Evolutionary conservation across 306 rosid species (phyloP), one percentile per base, ranked within the genome.

Genomic region (Erythrophleum fordii): DNA sequence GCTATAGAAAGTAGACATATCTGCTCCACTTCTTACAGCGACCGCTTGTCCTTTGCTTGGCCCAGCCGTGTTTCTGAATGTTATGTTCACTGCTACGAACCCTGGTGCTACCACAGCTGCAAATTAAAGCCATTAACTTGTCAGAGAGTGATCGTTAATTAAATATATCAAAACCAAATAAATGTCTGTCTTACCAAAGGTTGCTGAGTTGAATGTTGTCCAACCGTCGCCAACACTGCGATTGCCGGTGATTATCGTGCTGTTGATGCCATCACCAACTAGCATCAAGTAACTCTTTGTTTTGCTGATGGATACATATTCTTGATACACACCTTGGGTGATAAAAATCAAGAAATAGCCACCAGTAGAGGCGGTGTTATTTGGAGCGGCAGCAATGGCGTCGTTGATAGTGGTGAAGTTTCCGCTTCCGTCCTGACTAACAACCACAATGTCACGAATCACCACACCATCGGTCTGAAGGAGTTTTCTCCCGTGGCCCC

Each of bases 141-240:
- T 37, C 8, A 37, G 42, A 37, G 8, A 5, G 1, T 37, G 42
- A 5, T 5, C 42, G 5, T 37, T 37, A 7, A 37, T 37, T 37
- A 5, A 0, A 7, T 37, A 5, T 7, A 37, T 37, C 8, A 4
- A 37, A 37, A 5, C 5, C 8, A 7, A 37, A 37, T 5, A 37
- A 5, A 3, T 56, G 11, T 4, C 2, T 11, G 10, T 14, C 87
- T 87, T 84, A 92, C 98, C 94, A 51, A 94, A 82, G 34, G 97
- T 92, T 13, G 98, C 93, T 6, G 97, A 92, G 67, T 89, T 86
- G 85, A 91, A 94, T 11, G 98, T 94, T 13, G 98, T 94, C 85
- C 84, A 94, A 5, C 89, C 90, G 77, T 94, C 98, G 0, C 42
- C 88, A 8, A 89, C 92, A 64, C 89, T 94, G 39, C 88, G 91